phyloP scores from a whole-genome alignment of 2,329 filamentous ascomycete species.

The Paecilomyces sp. region DNA sequence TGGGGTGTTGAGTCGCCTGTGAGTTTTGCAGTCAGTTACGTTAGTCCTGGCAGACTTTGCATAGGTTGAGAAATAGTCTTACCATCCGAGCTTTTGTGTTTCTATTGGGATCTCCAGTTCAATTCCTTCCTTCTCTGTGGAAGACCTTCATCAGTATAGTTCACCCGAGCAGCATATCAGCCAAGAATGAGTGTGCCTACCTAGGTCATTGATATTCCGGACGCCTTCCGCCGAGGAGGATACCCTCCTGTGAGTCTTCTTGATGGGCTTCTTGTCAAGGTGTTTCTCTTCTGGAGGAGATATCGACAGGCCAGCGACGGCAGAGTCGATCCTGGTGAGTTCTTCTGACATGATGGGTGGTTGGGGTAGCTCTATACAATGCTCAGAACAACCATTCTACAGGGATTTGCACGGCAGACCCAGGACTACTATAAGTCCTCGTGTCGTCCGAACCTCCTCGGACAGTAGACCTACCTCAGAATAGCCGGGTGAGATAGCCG shows the following conservation, averaged over 20 bases:
- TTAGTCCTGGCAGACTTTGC: not conserved
- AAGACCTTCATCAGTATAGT: not conserved
- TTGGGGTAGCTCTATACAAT: not conserved
- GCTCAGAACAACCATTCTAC: not conserved
- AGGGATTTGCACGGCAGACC: not conserved
- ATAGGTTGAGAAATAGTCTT: constrained; percentile 29
- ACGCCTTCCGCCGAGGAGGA: constrained; percentile 69
- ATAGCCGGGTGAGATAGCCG: not conserved
- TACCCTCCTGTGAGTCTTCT: constrained; percentile 58
- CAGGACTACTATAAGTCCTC: not conserved
- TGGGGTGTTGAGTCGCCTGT: constrained; percentile 90
- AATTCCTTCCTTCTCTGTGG: constrained; percentile 63
- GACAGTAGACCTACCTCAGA: not conserved
- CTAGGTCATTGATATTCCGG: constrained; percentile 76
- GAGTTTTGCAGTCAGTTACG: not conserved
- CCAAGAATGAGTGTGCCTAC: constrained; percentile 45
- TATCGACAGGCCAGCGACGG: constrained; percentile 69
- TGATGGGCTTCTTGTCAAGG: constrained; percentile 16
- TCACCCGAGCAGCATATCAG: not conserved
- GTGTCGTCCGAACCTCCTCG: not conserved
- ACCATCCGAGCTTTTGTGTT: constrained; percentile 86
- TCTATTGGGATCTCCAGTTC: constrained; percentile 69
- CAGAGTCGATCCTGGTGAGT: constrained; percentile 85
- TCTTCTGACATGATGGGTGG: constrained; percentile 51
- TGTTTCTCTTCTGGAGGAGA: constrained; percentile 61